Evolutionary conservation across 2,329 filamentous ascomycete genomes (phyloP), one percentile per base, ranked within the genome.

Genomic region (Colletotrichum sp.): DNA sequence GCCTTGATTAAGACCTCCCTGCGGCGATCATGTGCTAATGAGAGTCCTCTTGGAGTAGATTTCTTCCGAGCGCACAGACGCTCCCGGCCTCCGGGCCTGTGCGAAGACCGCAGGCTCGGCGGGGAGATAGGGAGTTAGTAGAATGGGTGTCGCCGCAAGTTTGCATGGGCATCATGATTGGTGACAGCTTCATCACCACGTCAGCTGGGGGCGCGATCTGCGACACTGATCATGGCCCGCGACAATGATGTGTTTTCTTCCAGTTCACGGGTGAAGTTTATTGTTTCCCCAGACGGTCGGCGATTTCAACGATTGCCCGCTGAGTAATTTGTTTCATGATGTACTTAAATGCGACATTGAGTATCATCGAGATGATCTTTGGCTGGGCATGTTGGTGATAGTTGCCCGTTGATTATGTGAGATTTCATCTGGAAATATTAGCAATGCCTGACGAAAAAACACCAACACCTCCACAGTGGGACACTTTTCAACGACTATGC

Each of bases 131-230:
- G 43, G 43, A 52, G n/a, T 5, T 10, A 52, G 43, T n/a, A 21
- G 10, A 52, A 7, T 52, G n/a, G 43, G 10, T 52, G 43, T 52
- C n/a, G 10, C n/a, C 43, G 43, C 10, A 52, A 21, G 43, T 13
- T 52, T 21, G 43, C 0, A 13, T 52, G 43, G 43, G n/a, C 2
- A 4, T 21, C 43, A 21, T 52, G 43, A 52, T 52, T 13, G 43
- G 43, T 0, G n/a, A 52, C 2, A 52, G 6, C 43, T 52, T 52
- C 43, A 52, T 1, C 43, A 21, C 43, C 43, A 21, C 43, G 43
- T 52, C 43, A 52, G 43, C 43, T 52, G 9, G 43, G n/a, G 43
- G 43, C 43, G 43, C n/a, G 43, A 52, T 52, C n/a, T 52, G 43
- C n/a, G 43, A 52, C 43, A 52, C n/a, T 52, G 43, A 21, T 21